Base-by-base conservation (phyloP, 2,329 filamentous ascomycete species). In the Clarireedia monteithiana region DNA sequence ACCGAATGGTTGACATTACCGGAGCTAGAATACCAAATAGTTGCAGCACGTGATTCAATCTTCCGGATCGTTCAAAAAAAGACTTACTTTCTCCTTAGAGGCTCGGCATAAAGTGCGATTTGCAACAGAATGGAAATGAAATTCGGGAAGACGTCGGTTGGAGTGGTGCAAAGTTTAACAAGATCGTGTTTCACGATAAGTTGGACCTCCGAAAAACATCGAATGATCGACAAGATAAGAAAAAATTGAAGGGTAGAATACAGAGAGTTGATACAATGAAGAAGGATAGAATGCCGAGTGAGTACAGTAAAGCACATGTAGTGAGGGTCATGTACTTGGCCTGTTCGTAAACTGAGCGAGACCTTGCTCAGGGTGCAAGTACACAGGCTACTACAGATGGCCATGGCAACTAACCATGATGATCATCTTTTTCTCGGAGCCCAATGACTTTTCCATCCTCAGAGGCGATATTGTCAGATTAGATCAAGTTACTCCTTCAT, bases 401-500 rank as follows among this genome's bases (percentile, higher is more conserved):
- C 17, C 17, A 42, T 42, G 39, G 17, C 39, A 42, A 42, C 39
- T n/a, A n/a, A 42, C 17, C 39, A 42, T 42, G 39, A 42, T 34
- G 4, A 30, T 36, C 50, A 46, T 9, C 50, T 36, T 26, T 42
- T 45, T 6, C 17, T 12, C 17, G 9, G 3, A 14, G 9, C n/a
- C 39, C 6, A 14, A 34, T 6, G 4, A 24, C 3, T n/a, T 45
- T 9, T 5, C n/a, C 6, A 20, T 34, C 14, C 6, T 12, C 40
- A 20, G 36, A 53, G 34, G 15, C 20, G 10, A 26, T 50, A 50
- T 55, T 55, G 56, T 58, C 56, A 58, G 56, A 58, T 58, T 58
- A 58, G 56, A 58, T 57, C 49, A 52, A 54, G 39, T 51, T 51
- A 44, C 45, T 58, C 56, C 56, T 40, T 53, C 53, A 55, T 53